Evolutionary conservation across 2,329 filamentous ascomycete species (phyloP).

Genomic region (Talaromyces sp.): DNA sequence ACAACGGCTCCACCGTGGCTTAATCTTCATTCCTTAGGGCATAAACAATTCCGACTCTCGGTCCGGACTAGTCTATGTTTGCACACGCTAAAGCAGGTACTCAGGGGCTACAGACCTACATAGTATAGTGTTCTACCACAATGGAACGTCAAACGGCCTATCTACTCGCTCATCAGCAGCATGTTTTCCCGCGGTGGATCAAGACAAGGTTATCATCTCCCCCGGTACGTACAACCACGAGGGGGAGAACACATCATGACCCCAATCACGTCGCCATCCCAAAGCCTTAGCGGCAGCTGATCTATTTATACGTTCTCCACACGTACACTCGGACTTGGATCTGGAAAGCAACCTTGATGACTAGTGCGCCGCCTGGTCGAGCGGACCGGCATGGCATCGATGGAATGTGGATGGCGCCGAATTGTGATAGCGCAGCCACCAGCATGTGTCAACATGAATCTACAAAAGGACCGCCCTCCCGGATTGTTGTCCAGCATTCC

Average conservation of each 20-base stretch:
- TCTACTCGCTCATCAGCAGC: not conserved
- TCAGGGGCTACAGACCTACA: not conserved
- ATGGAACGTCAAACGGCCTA: conserved; percentile 10
- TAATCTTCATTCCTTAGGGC: not conserved
- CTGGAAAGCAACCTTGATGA: conserved; percentile 6
- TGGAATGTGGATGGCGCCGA: not conserved
- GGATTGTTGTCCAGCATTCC: not conserved
- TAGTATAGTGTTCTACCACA: not conserved
- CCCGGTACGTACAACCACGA: not conserved
- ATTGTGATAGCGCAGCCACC: not conserved
- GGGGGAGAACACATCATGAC: not conserved
- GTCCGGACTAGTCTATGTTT: not conserved
- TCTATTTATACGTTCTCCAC: not conserved
- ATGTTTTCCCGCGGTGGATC: not conserved
- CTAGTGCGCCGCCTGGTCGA: not conserved
- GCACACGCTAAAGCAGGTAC: not conserved
- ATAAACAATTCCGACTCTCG: not conserved
- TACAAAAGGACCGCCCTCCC: conserved; percentile 3
- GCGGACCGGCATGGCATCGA: not conserved
- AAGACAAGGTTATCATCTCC: not conserved
- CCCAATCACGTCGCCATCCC: not conserved
- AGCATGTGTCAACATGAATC: not conserved
- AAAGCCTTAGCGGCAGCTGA: not conserved
- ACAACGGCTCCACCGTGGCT: not conserved
- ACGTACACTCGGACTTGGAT: not conserved